Evolutionary conservation across 2,329 filamentous ascomycete genomes (phyloP).

Genomic region (Sphaerulina musiva): DNA sequence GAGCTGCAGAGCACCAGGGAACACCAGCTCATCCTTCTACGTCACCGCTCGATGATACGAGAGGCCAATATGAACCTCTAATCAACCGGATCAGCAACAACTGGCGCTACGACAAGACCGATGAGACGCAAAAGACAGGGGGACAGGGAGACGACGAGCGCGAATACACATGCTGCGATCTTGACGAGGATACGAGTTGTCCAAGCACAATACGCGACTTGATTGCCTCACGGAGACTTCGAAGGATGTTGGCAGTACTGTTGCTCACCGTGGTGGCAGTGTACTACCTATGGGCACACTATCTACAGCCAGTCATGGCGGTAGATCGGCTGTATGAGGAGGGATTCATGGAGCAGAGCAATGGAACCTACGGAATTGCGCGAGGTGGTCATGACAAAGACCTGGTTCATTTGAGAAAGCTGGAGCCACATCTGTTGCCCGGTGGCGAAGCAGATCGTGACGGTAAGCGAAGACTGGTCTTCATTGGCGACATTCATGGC

Average conservation of each 20-base stretch:
- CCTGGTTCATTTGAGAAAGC: conserved; percentile 45
- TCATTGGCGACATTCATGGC: conserved; percentile 91
- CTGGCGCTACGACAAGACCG: conserved; percentile 21
- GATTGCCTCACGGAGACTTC: conserved; percentile 21
- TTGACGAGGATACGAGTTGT: conserved; percentile 32
- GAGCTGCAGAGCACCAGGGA: not conserved
- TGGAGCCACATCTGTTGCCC: conserved; percentile 39
- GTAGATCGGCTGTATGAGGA: conserved; percentile 33
- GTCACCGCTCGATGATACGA: conserved; percentile 8
- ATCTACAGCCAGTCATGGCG: conserved; percentile 34
- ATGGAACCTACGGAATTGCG: conserved; percentile 30
- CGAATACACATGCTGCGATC: conserved; percentile 28
- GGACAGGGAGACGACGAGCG: conserved; percentile 15
- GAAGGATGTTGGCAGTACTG: conserved; percentile 31
- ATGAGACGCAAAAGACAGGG: not conserved
- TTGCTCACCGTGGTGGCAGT: conserved; percentile 28
- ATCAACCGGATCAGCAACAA: conserved; percentile 27
- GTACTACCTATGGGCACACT: conserved; percentile 34
- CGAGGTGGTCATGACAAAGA: conserved; percentile 29
- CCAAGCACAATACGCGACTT: conserved; percentile 18
- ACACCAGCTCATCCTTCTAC: not conserved
- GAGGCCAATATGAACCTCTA: conserved; percentile 12
- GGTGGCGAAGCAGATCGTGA: conserved; percentile 31
- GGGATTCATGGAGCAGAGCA: conserved; percentile 29
- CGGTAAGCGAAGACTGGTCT: conserved; percentile 57